phyloP scores from a whole-genome alignment of 2,329 filamentous ascomycete species.

The Pseudogymnoascus sp. region DNA sequence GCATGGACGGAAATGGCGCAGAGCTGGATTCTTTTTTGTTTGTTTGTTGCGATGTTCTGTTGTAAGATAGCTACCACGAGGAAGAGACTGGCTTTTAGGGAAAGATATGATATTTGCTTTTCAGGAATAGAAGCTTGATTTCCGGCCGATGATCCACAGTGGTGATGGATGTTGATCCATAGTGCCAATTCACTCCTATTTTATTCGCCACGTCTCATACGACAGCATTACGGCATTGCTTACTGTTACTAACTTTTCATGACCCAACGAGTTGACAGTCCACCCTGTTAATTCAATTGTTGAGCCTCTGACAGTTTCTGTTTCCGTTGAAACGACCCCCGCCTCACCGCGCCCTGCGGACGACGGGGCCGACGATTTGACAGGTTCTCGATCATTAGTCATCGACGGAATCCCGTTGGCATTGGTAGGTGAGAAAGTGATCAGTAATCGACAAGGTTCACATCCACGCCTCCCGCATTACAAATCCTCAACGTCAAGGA shows the following conservation, averaged over 20 bases:
- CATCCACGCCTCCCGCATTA: not conserved
- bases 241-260: not conserved
- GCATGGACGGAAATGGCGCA: constrained; percentile 7
- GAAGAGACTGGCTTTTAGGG: constrained; percentile 5
- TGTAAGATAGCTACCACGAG: constrained; percentile 5
- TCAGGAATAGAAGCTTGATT: constrained; percentile 8
- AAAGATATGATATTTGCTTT: constrained; percentile 4
- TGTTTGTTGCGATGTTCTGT: not conserved
- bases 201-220: not conserved
- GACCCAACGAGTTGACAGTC: not conserved
- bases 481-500: not conserved
- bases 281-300: not conserved
- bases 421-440: not conserved
- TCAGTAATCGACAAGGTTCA: not conserved
- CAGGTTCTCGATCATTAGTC: not conserved
- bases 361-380: not conserved
- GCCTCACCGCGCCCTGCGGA: not conserved
- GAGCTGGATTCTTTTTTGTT: constrained; percentile 1
- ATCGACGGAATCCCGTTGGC: not conserved
- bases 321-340: not conserved
- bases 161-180: not conserved
- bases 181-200: not conserved
- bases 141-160: not conserved
- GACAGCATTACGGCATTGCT: not conserved
- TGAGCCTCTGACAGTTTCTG: not conserved